phyloP scores from a whole-genome alignment of 2,329 filamentous ascomycete species.

The Aspergillus sp. region DNA sequence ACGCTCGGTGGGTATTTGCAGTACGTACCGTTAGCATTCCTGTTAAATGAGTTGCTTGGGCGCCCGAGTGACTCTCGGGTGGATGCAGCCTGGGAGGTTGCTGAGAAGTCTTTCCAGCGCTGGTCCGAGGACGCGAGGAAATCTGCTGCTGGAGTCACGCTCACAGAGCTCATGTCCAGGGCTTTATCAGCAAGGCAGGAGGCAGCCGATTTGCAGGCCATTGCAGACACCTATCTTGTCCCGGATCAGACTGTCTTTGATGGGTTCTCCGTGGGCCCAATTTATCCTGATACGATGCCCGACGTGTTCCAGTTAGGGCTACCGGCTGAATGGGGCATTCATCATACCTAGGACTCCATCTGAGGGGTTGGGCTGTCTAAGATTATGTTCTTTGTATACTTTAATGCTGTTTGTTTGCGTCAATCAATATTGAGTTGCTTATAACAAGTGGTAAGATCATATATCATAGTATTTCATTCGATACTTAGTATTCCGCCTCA shows the following conservation, averaged over 20 bases:
- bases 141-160: background rate
- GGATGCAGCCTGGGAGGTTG: conserved; percentile 1
- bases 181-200: conserved; percentile 1
- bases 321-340: background rate
- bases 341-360: background rate
- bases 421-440: background rate
- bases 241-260: background rate
- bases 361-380: no score
- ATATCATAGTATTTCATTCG: background rate
- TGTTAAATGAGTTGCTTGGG: conserved; percentile 10
- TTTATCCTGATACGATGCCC: background rate
- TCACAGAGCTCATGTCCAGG: conserved; percentile 3
- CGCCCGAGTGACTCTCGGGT: background rate
- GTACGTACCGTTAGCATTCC: conserved; percentile 17
- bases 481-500: background rate
- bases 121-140: conserved; percentile 4
- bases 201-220: background rate
- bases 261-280: background rate
- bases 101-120: conserved; percentile 2
- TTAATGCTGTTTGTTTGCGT: background rate
- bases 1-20: conserved; percentile 19
- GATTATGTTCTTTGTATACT: background rate
- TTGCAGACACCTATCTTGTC: background rate
- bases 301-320: background rate
- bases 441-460: background rate